Conservation (phyloP, 1,284 basidiomycete species). For the Microbotryum saponariae region DNA sequence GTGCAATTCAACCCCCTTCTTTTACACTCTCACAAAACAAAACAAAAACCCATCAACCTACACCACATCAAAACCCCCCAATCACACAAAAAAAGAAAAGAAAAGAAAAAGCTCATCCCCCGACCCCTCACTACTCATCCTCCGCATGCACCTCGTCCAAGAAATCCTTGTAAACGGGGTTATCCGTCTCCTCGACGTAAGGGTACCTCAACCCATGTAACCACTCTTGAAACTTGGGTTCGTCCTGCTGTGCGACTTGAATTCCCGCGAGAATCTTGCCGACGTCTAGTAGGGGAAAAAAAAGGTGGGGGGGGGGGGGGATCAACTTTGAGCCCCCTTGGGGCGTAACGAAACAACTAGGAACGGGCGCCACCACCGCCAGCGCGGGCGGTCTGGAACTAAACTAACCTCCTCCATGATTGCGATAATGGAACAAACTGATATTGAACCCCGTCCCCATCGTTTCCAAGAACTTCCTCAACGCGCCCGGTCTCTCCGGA, state of each 20-base stretch:
- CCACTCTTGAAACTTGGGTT: conserved; percentile 62
- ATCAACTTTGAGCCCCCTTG: neutral
- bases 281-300: conserved; percentile 54
- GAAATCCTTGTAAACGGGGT: conserved; percentile 74
- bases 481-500: conserved; percentile 85
- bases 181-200: conserved; percentile 89
- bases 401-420: conserved; percentile 80
- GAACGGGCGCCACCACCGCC: conserved; percentile 1
- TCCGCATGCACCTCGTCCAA: conserved; percentile 39
- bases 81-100: no score
- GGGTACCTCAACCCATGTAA: conserved; percentile 71
- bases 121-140: neutral
- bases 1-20: no score
- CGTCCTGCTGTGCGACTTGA: conserved; percentile 69
- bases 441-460: conserved; percentile 87
- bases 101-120: neutral
- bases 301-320: neutral
- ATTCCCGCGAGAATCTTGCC: conserved; percentile 88
- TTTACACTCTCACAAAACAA: no score
- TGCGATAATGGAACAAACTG: conserved; percentile 92
- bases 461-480: conserved; percentile 78
- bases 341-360: neutral
- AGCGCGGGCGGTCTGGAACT: conserved; percentile 35
- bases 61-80: no score
- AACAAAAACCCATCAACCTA: no score